phyloP scores from a whole-genome alignment of 2,329 filamentous ascomycete genomes.

The Ophiosphaerella narmari region DNA sequence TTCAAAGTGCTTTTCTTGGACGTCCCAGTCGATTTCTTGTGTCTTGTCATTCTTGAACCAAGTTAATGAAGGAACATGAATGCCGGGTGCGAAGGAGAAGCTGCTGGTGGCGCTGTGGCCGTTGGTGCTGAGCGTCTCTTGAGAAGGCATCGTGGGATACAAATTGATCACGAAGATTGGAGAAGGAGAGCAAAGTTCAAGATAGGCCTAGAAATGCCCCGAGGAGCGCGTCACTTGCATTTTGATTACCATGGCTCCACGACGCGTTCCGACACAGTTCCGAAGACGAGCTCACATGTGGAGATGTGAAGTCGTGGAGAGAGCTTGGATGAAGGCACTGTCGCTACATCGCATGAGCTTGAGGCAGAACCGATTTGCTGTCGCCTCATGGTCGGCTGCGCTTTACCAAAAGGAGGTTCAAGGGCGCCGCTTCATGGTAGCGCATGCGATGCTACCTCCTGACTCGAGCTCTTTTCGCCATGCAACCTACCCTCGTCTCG shows the following conservation, averaged over 20 bases:
- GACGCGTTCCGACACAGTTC: slow-evolving; percentile 26
- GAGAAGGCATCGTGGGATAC: slow-evolving; percentile 35
- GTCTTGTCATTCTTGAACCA: slow-evolving; percentile 56
- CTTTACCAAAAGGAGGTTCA: neutral
- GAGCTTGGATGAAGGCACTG: slow-evolving; percentile 1
- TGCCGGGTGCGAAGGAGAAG: slow-evolving; percentile 54
- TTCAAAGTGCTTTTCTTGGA: slow-evolving; percentile 59
- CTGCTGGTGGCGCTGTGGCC: slow-evolving; percentile 29
- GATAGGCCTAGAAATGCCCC: neutral
- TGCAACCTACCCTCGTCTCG: slow-evolving; percentile 3
- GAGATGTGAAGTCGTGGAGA: slow-evolving; percentile 5
- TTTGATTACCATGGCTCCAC: slow-evolving; percentile 18
- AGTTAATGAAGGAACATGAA: slow-evolving; percentile 62
- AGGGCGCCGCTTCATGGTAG: neutral
- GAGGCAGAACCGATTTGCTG: slow-evolving; percentile 12
- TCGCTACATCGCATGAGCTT: slow-evolving; percentile 6
- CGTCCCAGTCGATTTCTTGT: slow-evolving; percentile 62
- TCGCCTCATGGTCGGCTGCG: neutral
- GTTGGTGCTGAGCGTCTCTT: slow-evolving; percentile 27
- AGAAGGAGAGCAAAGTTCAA: neutral
- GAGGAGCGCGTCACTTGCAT: slow-evolving; percentile 16
- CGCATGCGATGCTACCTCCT: slow-evolving; percentile 6
- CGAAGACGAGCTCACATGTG: slow-evolving; percentile 13
- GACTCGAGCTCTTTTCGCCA: slow-evolving; percentile 6
- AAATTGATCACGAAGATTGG: neutral